These are phyloP conservation scores for Viridothelium virens DNA, from an alignment of 495 filamentous ascomycete genomes.

Conservation along the genomic window DNA sequence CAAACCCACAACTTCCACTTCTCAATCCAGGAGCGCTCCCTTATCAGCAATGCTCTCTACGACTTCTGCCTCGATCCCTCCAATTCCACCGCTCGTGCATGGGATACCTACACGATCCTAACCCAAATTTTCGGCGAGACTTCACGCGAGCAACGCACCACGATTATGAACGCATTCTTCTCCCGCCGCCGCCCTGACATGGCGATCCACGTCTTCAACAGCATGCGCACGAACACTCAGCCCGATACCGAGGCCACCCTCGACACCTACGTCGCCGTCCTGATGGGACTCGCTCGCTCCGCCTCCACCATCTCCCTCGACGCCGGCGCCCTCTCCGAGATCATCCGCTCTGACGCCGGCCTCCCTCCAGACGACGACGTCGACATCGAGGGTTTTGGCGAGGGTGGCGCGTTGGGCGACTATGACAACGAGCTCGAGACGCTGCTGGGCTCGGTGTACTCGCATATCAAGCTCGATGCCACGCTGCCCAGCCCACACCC, in stretches of 20 bases:
- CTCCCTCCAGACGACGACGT: conserved; percentile 41
- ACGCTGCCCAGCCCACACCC: conserved; percentile 55
- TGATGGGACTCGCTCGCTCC: conserved; percentile 61
- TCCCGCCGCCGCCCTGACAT: conserved; percentile 66
- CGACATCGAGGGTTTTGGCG: conserved; percentile 57
- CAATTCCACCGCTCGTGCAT: conserved; percentile 55
- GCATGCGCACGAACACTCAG: conserved; percentile 67
- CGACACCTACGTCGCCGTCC: conserved; percentile 67
- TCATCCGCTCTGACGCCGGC: conserved; percentile 14
- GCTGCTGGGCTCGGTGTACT: conserved; percentile 62
- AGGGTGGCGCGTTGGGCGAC: conserved; percentile 85
- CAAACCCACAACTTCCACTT: conserved; percentile 57
- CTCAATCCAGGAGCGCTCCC: conserved; percentile 53
- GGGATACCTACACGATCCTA: conserved; percentile 76
- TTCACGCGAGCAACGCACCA: conserved; percentile 49
- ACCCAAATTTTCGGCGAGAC: conserved; percentile 73
- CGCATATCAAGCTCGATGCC: conserved; percentile 85
- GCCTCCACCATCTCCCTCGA: neutral
- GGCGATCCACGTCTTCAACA: conserved; percentile 74
- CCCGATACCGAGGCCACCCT: conserved; percentile 51
- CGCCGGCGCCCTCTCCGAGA: conserved; percentile 47
- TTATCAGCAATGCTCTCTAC: conserved; percentile 56
- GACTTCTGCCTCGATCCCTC: conserved; percentile 54
- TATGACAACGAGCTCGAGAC: conserved; percentile 67
- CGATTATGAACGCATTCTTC: conserved; percentile 80